These are phyloP conservation scores for Pestalotiopsis sp. DNA, from an alignment of 2,329 filamentous ascomycete species.

Conservation along the genomic window DNA sequence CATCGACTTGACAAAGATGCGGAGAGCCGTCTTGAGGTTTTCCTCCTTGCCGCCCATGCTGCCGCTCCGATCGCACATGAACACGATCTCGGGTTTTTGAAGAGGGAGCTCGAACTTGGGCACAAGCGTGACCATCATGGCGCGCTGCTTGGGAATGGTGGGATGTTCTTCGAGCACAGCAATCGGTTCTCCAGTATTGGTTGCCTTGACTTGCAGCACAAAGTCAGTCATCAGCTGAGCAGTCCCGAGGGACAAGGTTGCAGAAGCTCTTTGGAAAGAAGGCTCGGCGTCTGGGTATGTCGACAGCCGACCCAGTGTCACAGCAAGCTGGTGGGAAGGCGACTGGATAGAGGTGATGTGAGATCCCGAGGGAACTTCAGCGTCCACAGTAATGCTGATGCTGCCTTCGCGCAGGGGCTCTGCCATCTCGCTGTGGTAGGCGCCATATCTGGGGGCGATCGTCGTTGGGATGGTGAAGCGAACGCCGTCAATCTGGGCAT, in stretches of 20 bases:
- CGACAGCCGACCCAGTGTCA: conserved; percentile 65
- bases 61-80: conserved; percentile 73
- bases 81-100: conserved; percentile 65
- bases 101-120: conserved; percentile 68
- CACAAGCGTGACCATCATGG: conserved; percentile 72
- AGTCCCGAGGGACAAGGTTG: conserved; percentile 56
- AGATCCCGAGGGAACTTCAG: conserved; percentile 58
- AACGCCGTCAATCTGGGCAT: conserved; percentile 68
- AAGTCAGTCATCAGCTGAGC: conserved; percentile 67
- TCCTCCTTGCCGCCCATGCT: conserved; percentile 62
- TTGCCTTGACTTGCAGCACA: conserved; percentile 64
- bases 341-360: conserved; percentile 66
- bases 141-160: conserved; percentile 60
- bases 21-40: conserved; percentile 58
- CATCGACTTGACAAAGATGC: conserved; percentile 68
- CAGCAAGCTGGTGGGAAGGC: conserved; percentile 68
- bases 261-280: conserved; percentile 62
- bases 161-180: conserved; percentile 71
- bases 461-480: conserved; percentile 70
- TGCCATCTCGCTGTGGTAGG: conserved; percentile 40
- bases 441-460: conserved; percentile 70
- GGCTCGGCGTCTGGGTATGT: conserved; percentile 46
- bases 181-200: conserved; percentile 61
- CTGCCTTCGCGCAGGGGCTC: conserved; percentile 31
- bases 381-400: conserved; percentile 61